Evolutionary conservation across 192 early-diverging fungal genomes (phyloP).

Genomic region (Kappamyces sp.): DNA sequence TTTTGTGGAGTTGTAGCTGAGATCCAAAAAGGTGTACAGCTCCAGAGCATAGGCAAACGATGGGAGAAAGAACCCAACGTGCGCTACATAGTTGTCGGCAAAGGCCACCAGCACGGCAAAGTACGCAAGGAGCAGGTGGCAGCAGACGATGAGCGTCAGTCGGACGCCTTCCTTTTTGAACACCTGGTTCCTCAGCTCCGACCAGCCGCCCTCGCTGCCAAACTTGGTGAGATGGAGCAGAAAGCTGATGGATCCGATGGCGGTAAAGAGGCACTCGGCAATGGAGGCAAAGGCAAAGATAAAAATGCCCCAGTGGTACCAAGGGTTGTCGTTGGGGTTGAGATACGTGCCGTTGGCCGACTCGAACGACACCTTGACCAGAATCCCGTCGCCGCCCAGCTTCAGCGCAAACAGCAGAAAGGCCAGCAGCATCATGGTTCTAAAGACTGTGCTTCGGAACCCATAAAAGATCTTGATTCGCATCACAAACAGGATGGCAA

Average conservation of each 20-base stretch:
- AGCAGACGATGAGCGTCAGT: not conserved
- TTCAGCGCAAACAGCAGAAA: constrained; percentile 4
- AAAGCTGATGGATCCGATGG: constrained; percentile 5
- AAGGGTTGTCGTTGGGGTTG: not conserved
- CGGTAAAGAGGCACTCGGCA: constrained; percentile 7
- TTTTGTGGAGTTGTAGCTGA: constrained; percentile 15
- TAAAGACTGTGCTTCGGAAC: not conserved
- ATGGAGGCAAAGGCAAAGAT: constrained; percentile 1
- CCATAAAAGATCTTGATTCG: constrained; percentile 12
- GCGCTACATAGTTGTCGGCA: constrained; percentile 5
- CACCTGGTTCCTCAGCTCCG: not conserved
- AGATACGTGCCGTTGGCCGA: not conserved
- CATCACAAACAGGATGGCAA: constrained; percentile 8
- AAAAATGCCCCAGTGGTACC: not conserved
- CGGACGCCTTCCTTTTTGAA: constrained; percentile 2
- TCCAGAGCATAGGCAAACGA: constrained; percentile 8
- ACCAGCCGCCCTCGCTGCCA: not conserved
- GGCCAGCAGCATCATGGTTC: constrained; percentile 3
- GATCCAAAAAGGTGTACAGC: constrained; percentile 10
- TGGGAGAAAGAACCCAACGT: constrained; percentile 9
- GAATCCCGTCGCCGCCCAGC: constrained; percentile 1
- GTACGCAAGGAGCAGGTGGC: not conserved
- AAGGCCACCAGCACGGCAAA: constrained; percentile 11
- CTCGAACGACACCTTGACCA: not conserved
- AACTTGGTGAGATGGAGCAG: constrained; percentile 6